These are phyloP conservation scores for Sphaerulina vaccinii DNA, from an alignment of 2,329 filamentous ascomycete genomes.

Conservation along the genomic window DNA sequence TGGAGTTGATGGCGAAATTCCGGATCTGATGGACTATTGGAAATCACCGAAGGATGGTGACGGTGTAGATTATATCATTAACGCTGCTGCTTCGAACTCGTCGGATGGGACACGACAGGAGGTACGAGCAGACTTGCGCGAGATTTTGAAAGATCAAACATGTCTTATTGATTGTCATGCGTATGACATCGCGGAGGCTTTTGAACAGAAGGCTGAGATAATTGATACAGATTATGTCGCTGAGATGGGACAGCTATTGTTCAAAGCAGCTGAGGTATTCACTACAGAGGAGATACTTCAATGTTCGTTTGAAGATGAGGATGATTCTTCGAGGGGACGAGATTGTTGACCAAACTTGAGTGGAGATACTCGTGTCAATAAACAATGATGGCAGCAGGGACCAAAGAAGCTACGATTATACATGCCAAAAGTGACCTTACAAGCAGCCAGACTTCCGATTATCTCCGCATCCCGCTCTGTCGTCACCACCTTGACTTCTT, in stretches of 20 bases:
- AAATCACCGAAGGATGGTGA: background rate
- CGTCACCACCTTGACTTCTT: too few species aligned
- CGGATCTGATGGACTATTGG: constrained; percentile 8
- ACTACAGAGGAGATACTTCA: background rate
- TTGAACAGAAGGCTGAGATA: background rate
- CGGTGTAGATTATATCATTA: background rate
- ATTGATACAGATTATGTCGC: background rate
- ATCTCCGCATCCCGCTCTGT: too few species aligned
- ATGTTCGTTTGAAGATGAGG: background rate
- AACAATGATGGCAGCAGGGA: too few species aligned
- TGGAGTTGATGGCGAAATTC: constrained; percentile 3
- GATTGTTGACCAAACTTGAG: too few species aligned
- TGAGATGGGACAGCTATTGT: background rate
- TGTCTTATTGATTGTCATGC: background rate
- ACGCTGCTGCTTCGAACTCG: background rate
- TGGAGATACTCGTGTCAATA: too few species aligned
- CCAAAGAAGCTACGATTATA: too few species aligned
- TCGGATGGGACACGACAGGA: background rate
- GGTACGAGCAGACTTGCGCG: background rate
- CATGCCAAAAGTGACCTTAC: too few species aligned
- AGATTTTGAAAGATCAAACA: too few species aligned
- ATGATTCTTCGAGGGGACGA: too few species aligned
- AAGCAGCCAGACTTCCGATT: too few species aligned
- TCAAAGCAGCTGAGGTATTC: background rate
- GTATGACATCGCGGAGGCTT: background rate